Base-by-base conservation (phyloP, 495 filamentous ascomycete genomes). In the Penicillium silybi region DNA sequence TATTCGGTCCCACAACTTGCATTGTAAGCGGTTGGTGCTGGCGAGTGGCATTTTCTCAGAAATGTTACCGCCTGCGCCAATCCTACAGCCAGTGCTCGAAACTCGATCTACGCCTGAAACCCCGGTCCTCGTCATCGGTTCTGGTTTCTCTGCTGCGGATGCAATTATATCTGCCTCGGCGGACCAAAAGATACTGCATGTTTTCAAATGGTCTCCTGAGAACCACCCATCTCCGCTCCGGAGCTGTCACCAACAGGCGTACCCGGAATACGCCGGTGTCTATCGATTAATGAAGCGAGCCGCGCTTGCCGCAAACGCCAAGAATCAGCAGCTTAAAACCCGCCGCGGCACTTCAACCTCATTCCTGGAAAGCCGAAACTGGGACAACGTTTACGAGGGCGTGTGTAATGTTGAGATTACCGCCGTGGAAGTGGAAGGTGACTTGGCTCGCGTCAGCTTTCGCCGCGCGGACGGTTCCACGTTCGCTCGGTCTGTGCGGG, bases 131-230 rank as follows among this genome's bases (percentile, higher is more conserved):
- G 76, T 87, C 22, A 73, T 87, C 32, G 84, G 84, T 10, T 84
- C 83, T 3, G 83, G 84, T 0, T 86, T 87, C 61, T 81, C 81
- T 20, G 82, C 83, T 9, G 82, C 84, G 13, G 83, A 85, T 64
- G 70, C 78, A 1, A 85, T 86, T 40, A 80, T 83, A 18, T 82
- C 81, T 8, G 70, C 80, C 4, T 67, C 72, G 4, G 54, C 66
- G 0, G 51, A 67, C 13, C 77, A 79, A 41, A 79, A 78, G 52
- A 79, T 87, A 35, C 50, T 86, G 6, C 84, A 87, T 58, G 56
- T 84, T 22, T 87, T 80, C 61, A 82, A 78, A 59, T 87, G 84
- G 84, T 69, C 74, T 22, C 76, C 80, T 0, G 71, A 82, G 16
- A 62, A 73, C 6, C 72, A 76, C 22, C 81, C 82, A 0, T 84